A percentile compares a stretch with the other conserved stretches of the same genome.
Conservation (phyloP, 805 yeast species). For the Candida awuae region DNA sequence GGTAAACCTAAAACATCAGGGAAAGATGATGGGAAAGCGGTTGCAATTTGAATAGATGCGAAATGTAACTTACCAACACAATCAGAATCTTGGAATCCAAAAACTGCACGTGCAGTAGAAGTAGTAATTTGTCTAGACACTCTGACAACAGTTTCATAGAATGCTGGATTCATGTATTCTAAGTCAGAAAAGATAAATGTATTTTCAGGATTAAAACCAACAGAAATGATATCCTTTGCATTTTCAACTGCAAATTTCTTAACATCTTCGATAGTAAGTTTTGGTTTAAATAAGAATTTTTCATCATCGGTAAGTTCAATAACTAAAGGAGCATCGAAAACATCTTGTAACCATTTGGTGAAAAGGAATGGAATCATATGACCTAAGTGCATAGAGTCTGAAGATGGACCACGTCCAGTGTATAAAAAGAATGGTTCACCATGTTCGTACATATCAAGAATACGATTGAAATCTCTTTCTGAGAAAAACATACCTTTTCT, state of each 20-base stretch:
- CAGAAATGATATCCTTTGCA: conserved; percentile 87
- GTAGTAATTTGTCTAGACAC: conserved; percentile 92
- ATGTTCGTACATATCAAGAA: conserved; percentile 83
- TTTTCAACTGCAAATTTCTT: conserved; percentile 72
- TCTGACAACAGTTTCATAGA: conserved; percentile 90
- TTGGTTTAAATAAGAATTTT: conserved; percentile 88
- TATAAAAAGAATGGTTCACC: conserved; percentile 93
- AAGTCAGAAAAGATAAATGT: conserved; percentile 93
- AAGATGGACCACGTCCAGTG: conserved; percentile 96
- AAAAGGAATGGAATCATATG: conserved; percentile 93
- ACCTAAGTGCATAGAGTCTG: conserved; percentile 92
- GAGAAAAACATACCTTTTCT: conserved; percentile 89
- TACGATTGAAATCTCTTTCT: conserved; percentile 73
- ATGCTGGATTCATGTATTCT: conserved; percentile 85
- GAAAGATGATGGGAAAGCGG: conserved; percentile 93
- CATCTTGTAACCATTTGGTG: conserved; percentile 97
- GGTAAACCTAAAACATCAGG: conserved; percentile 87
- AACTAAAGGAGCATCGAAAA: conserved; percentile 90
- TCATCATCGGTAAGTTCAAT: conserved; percentile 96
- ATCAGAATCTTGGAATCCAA: conserved; percentile 92
- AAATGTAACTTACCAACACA: conserved; percentile 92
- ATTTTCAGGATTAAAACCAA: conserved; percentile 90
- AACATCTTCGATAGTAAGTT: conserved; percentile 82
- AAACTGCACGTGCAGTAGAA: conserved; percentile 94
- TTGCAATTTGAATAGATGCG: conserved; percentile 92